Percentiles rank a stretch among this genome's conserved stretches.
Evolutionary conservation across 1,139 yeast genomes (phyloP).

Genomic region (Geotrichum reessii): DNA sequence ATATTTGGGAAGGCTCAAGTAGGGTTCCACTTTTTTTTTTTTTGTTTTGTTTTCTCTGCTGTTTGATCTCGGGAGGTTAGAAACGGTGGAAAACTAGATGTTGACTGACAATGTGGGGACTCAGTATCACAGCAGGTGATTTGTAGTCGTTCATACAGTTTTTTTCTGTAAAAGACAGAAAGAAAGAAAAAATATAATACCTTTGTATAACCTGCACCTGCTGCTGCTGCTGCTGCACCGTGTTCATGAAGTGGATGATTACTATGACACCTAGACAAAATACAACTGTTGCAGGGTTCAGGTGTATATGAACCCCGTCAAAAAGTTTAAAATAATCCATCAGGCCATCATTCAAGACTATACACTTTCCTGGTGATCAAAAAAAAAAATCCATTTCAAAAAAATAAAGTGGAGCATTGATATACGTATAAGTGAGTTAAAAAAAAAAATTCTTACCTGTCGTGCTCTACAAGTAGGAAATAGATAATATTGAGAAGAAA

Average conservation of each 20-base stretch:
- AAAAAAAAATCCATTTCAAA: too few relatives aligned
- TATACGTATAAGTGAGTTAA: too few relatives aligned
- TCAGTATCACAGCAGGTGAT: not conserved
- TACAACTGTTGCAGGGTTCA: not conserved
- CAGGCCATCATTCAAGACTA: too few relatives aligned
- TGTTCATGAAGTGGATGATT: not conserved
- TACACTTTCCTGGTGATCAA: too few relatives aligned
- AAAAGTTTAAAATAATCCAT: not conserved
- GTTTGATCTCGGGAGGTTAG: not conserved
- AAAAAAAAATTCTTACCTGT: too few relatives aligned
- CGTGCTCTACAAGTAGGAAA: not conserved
- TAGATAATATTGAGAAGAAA: not conserved
- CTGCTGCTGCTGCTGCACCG: not conserved
- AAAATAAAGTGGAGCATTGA: too few relatives aligned
- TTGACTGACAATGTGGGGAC: not conserved
- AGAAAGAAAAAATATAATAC: not conserved
- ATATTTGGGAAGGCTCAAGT: not conserved
- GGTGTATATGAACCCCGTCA: not conserved
- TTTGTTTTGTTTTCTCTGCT: not conserved
- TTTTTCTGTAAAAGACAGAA: too few relatives aligned
- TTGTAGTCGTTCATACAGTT: not conserved
- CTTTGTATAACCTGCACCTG: not conserved
- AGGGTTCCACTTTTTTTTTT: not conserved
- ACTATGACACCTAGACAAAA: not conserved
- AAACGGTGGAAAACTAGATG: not conserved